Base-by-base conservation (phyloP, 495 filamentous ascomycete species). In the Annulohypoxylon stygium region DNA sequence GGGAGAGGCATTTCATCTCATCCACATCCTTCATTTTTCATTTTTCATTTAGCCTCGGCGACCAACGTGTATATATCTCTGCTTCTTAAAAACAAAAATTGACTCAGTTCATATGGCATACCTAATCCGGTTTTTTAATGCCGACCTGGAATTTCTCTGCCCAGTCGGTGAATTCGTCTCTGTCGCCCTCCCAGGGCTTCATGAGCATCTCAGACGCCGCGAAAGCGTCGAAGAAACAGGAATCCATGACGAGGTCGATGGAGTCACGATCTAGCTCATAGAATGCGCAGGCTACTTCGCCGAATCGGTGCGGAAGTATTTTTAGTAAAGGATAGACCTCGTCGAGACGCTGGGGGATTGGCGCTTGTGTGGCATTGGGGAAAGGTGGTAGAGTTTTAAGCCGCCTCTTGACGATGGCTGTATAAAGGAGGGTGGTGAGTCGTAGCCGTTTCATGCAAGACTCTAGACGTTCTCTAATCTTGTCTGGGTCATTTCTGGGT, bases 321-420 rank as follows among this genome's bases (percentile, higher is more conserved):
- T 81, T 81, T 18, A 86, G 69, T 18, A 83, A 14, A 2, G 76
- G 50, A n/a, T 81, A 74, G 10, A 85, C 76, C 66, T 86, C 83
- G 53, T 86, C 80, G n/a, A 86, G 60, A 5, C 84, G 81, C 20
- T 76, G 73, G 10, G 77, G 61, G n/a, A 81, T 65, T 30, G 69
- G 64, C 1, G 78, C 68, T 10, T 73, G 73, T 6, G 53, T 36
- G 2, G 77, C 61, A 7, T 78, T 67, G 0, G 84, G 78, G 9
- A 80, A 30, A 8, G 75, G 50, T 1, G 85, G 83, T 8, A 91
- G 77, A 4, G 83, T 81, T 79, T 87, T 89, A 41, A 92, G 76
- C 45, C 90, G 81, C 33, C 89, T 80, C 81, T 92, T 92, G 34
- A 86, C 76, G 16, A 89, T 76, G 11, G 90, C 90, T 41, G 87